Evolutionary conservation across 2,329 filamentous ascomycete species (phyloP), one percentile per base, ranked within the genome.

Genomic region (Torrubiella hemipterigena): DNA sequence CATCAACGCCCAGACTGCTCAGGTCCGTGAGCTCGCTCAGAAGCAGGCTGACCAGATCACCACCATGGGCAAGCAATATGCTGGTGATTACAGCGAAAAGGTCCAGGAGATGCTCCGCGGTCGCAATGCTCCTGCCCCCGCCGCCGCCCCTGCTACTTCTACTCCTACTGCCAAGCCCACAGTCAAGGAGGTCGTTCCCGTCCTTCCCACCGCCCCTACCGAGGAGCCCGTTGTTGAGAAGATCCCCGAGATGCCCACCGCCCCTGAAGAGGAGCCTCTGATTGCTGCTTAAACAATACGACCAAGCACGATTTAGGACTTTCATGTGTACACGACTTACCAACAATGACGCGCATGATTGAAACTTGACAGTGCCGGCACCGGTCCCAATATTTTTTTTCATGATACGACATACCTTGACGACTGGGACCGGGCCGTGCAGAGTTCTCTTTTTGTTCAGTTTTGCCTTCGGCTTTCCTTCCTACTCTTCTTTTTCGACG

Each of bases 81-180:
- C 77, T 46, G 73, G 71, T 24, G 74, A 81, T 48, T 77, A 80
- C 54, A 73, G 73, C 17, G 61, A 66, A 50, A 80, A 80, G 66
- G 74, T 77, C 34, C 74, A 78, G 58, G 62, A 70, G 44, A 60
- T 78, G 50, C 63, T 80, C 42, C 64, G 67, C 36, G 65, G 66
- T 43, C 58, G 57, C 38, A 55, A 56, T 13, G 47, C 63, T 23
- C 55, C 62, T 32, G 56, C 61, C 44, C 45, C 52, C 39, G 48
- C 53, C 30, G 45, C 42, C 58, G 11, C 41, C 38, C 34, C 36
- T 38, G 33, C 39, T 29, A 34, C 38, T 30, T 24, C 40, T 33
- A 30, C 30, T 14, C 32, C 38, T 18, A 37, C 34, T 16, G 30
- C 34, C 29, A 48, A 45, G 55, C 39, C 45, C 36, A 40, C 41